phyloP scores from a whole-genome alignment of 257 asterid genomes.

The Solanum peruvianum region DNA sequence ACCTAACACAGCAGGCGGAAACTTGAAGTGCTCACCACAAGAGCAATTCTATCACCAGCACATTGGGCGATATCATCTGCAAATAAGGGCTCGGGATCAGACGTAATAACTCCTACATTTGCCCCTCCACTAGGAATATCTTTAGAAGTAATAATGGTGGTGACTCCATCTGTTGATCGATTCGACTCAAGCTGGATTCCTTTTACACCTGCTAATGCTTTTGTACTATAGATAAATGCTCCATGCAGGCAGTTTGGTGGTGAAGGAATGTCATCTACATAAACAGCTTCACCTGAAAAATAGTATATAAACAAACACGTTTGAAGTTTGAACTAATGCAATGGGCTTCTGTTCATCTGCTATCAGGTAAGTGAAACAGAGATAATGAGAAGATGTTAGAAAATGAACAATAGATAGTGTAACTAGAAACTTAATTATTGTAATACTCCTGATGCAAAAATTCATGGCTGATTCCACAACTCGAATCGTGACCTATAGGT shows the following conservation, averaged over 20 bases:
- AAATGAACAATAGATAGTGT: background rate
- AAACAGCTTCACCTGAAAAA: conserved; percentile 65
- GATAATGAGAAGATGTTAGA: background rate
- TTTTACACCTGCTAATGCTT: conserved; percentile 43
- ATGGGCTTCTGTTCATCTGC: background rate
- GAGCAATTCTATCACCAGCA: conserved; percentile 57
- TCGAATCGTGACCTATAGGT: background rate
- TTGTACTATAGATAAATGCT: conserved; percentile 57
- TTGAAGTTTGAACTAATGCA: background rate
- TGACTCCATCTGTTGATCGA: conserved; percentile 18
- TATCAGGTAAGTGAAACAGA: background rate
- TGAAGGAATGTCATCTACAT: conserved; percentile 66
- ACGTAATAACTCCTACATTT: conserved; percentile 33
- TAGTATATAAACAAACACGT: background rate
- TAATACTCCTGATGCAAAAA: background rate
- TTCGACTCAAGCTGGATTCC: conserved; percentile 23
- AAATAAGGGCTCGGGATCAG: conserved; percentile 48
- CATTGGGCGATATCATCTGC: conserved; percentile 42
- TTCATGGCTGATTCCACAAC: background rate
- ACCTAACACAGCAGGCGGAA: background rate
- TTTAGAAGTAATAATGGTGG: conserved; percentile 32
- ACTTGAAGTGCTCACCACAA: conserved; percentile 36
- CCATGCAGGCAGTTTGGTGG: conserved; percentile 57
- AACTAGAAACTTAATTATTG: background rate
- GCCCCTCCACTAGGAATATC: conserved; percentile 56